These are phyloP conservation scores for Blastobotrys elegans DNA, from an alignment of 1,139 yeast genomes.

Conservation along the genomic window DNA sequence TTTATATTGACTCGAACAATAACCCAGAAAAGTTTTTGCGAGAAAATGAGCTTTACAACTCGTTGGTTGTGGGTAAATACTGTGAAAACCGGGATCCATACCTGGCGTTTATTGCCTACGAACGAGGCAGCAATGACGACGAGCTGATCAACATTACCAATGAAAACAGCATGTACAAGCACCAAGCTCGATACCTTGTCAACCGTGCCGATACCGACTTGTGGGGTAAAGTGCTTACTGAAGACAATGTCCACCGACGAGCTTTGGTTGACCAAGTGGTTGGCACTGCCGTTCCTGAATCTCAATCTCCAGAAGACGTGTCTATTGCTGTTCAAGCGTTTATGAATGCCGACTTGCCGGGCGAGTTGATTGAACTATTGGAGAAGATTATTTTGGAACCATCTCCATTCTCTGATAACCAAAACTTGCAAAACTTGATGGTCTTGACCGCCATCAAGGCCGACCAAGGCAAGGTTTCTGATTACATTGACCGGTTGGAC, in stretches of 20 bases:
- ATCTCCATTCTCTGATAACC: constrained; percentile 92
- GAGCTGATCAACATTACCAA: constrained; percentile 89
- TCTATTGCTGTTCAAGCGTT: constrained; percentile 95
- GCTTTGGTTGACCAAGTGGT: constrained; percentile 90
- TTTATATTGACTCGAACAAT: constrained; percentile 95
- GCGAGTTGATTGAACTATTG: constrained; percentile 85
- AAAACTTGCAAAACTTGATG: constrained; percentile 88
- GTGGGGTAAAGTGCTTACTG: constrained; percentile 74
- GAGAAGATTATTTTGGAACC: constrained; percentile 97
- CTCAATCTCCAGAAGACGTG: constrained; percentile 92
- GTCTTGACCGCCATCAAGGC: constrained; percentile 94
- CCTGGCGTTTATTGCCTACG: constrained; percentile 94
- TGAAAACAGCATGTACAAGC: constrained; percentile 96
- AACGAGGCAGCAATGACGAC: constrained; percentile 86
- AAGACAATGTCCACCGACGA: constrained; percentile 81
- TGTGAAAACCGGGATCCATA: constrained; percentile 99
- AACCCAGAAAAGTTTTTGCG: constrained; percentile 94
- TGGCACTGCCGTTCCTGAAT: constrained; percentile 94
- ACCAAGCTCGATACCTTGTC: constrained; percentile 93
- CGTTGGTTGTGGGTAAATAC: constrained; percentile 92
- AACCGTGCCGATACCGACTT: constrained; percentile 75
- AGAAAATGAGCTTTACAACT: constrained; percentile 85
- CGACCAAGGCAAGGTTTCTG: constrained; percentile 77
- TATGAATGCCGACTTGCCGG: constrained; percentile 91
- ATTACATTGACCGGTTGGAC: constrained; percentile 83